Evolutionary conservation across 2,329 filamentous ascomycete genomes (phyloP).

Genomic region (Zarea fungicola): DNA sequence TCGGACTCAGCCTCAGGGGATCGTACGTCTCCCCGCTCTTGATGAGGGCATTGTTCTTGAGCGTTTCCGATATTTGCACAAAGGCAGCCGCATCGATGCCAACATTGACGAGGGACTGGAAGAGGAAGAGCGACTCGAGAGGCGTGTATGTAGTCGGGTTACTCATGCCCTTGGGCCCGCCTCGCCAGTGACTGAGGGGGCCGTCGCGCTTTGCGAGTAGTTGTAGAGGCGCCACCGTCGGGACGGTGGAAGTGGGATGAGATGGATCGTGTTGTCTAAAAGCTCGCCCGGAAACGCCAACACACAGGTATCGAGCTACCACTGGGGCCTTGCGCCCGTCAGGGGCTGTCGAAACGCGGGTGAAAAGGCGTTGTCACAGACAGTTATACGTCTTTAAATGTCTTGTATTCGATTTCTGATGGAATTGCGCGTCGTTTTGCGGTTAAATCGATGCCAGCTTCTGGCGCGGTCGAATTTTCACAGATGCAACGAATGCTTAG

Average conservation of each 20-base stretch:
- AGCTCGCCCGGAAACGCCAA: neutral
- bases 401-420: slow-evolving; percentile 1
- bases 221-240: slow-evolving; percentile 51
- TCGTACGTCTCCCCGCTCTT: slow-evolving; percentile 67
- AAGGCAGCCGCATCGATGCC: slow-evolving; percentile 64
- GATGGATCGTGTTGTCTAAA: slow-evolving; percentile 1
- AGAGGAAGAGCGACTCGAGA: slow-evolving; percentile 80
- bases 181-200: slow-evolving; percentile 53
- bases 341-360: neutral
- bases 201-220: slow-evolving; percentile 46
- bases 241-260: neutral
- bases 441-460: neutral
- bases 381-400: neutral
- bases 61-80: slow-evolving; percentile 63
- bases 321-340: neutral
- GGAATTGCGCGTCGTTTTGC: slow-evolving; percentile 4
- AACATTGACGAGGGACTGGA: slow-evolving; percentile 69
- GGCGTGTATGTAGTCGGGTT: slow-evolving; percentile 64
- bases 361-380: neutral
- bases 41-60: slow-evolving; percentile 70
- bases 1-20: slow-evolving; percentile 65
- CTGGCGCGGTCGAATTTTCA: slow-evolving; percentile 3
- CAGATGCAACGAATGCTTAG: slow-evolving; percentile 1
- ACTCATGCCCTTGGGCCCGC: slow-evolving; percentile 52
- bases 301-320: neutral